phyloP scores from a whole-genome alignment of 345 rosid species.

The Microthlaspi erraticum region DNA sequence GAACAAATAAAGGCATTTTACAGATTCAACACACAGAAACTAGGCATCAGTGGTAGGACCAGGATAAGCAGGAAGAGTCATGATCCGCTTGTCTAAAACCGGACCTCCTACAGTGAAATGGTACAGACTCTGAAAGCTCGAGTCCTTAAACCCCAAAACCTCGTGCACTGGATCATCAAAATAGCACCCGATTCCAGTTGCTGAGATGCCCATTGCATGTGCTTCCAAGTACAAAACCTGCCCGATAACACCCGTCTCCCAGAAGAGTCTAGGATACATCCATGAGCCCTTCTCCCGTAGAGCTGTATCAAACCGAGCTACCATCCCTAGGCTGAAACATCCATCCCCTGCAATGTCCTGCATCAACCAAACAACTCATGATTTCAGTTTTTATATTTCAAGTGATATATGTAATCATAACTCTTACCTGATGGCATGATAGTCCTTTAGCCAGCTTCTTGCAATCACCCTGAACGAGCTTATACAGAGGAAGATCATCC shows the following conservation, averaged over 20 bases:
- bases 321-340: constrained; percentile 93
- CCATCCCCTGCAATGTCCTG: constrained; percentile 94
- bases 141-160: constrained; percentile 68
- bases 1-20: background rate
- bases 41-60: constrained; percentile 65
- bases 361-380: constrained; percentile 33
- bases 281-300: constrained; percentile 63
- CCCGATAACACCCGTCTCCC: constrained; percentile 95
- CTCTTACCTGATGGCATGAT: constrained; percentile 80
- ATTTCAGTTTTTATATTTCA: background rate
- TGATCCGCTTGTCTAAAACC: constrained; percentile 78
- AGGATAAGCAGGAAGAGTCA: constrained; percentile 94
- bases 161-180: constrained; percentile 95
- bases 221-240: constrained; percentile 90
- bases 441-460: constrained; percentile 66
- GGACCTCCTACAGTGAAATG: constrained; percentile 91
- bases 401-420: background rate
- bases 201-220: constrained; percentile 88
- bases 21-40: background rate
- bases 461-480: constrained; percentile 65
- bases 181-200: constrained; percentile 92
- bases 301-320: constrained; percentile 71
- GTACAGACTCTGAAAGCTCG: constrained; percentile 75
- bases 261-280: constrained; percentile 90
- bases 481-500: constrained; percentile 64